Conservation (phyloP, 140 eudicot species). For the Stevia rebaudiana region DNA sequence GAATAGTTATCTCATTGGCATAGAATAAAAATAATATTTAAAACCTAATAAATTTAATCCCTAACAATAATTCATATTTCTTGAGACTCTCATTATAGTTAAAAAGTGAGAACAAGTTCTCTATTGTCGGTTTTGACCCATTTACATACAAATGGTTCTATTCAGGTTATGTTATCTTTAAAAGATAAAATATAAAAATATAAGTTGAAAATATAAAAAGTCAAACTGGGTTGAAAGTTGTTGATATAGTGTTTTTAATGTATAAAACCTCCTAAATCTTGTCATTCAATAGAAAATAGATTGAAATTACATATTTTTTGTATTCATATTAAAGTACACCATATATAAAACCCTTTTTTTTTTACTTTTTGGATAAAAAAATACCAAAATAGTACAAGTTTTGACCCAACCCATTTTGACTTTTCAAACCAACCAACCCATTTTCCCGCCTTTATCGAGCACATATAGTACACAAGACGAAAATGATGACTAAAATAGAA, state of each 20-base stretch:
- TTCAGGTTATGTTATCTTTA: too few relatives aligned
- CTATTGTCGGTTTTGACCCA: too few relatives aligned
- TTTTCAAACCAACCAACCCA: not conserved
- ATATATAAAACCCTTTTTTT: not conserved
- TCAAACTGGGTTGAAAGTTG: not conserved
- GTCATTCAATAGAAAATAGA: not conserved
- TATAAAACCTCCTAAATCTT: not conserved
- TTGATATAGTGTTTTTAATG: not conserved
- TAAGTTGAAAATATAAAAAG: too few relatives aligned
- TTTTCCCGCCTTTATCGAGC: not conserved
- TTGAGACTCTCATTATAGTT: too few relatives aligned
- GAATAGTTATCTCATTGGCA: too few relatives aligned
- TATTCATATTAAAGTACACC: not conserved
- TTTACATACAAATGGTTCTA: too few relatives aligned
- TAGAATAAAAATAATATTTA: too few relatives aligned
- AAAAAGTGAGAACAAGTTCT: too few relatives aligned
- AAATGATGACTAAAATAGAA: not conserved
- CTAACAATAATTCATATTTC: too few relatives aligned
- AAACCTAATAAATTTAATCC: too few relatives aligned
- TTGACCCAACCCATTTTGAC: not conserved
- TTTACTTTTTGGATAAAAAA: not conserved
- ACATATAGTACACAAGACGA: not conserved
- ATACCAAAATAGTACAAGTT: not conserved
- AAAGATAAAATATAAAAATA: too few relatives aligned
- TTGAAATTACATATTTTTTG: not conserved